A percentile compares a stretch with the other conserved stretches of the same genome.
phyloP scores from a whole-genome alignment of 257 asterid genomes.

The Nemophila menziesii region DNA sequence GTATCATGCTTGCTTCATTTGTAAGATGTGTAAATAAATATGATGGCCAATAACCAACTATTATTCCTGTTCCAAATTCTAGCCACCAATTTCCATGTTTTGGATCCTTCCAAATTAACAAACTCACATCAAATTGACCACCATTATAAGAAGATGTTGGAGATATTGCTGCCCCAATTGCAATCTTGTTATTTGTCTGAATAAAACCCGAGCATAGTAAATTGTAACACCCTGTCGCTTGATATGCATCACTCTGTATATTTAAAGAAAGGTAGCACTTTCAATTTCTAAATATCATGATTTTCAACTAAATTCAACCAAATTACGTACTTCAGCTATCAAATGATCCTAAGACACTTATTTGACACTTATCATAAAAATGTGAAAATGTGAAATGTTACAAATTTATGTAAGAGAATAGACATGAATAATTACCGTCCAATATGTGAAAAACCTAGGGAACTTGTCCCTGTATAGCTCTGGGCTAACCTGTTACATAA shows the following conservation, averaged over 20 bases:
- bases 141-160: conserved; percentile 65
- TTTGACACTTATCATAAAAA: neutral
- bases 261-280: neutral
- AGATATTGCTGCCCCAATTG: conserved; percentile 91
- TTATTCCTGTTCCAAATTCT: conserved; percentile 33
- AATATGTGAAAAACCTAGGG: conserved; percentile 85
- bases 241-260: conserved; percentile 82
- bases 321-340: too few species aligned
- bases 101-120: conserved; percentile 76
- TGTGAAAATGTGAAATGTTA: too few species aligned
- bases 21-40: conserved; percentile 29
- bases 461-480: conserved; percentile 79
- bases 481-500: conserved; percentile 63
- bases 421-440: conserved; percentile 58
- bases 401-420: neutral
- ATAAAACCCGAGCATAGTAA: conserved; percentile 84
- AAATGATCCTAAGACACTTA: too few species aligned
- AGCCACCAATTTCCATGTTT: conserved; percentile 53
- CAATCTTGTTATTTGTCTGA: conserved; percentile 68
- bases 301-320: too few species aligned
- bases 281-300: neutral
- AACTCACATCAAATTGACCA: conserved; percentile 82
- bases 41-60: conserved; percentile 48
- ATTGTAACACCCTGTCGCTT: conserved; percentile 89
- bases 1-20: conserved; percentile 37